Evolutionary conservation across 352 stramenopile species (phyloP), one percentile per base, ranked within the genome.

Genomic region (Phytophthora citricola): DNA sequence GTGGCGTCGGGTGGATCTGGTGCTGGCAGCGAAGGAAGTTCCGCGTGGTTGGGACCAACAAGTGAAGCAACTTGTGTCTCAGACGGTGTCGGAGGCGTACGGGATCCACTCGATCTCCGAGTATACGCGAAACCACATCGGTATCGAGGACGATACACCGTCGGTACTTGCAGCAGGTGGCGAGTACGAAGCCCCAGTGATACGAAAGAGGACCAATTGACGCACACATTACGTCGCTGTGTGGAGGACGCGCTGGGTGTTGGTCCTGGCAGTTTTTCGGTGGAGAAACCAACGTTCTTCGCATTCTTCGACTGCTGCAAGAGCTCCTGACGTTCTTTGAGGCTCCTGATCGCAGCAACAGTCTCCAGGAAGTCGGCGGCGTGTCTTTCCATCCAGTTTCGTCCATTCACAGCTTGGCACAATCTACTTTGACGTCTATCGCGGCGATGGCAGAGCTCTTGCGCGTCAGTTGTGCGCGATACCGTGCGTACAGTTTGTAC

Each of bases 301-400:
- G 69, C n/a, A 47, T 78, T 58, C 32, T 78, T 24, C 55, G 66
- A 12, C 39, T 78, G 15, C 57, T 78, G 3, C 65, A 75, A 75
- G 56, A 69, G 8, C 43, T 78, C 4, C 1, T 62, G 17, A 34
- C 15, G 5, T 69, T 52, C 22, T 78, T 75, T 49, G 41, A 63
- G 3, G 26, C n/a, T 1, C 46, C 60, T 6, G 48, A 59, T 41
- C 65, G 59, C 39, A 24, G 34, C 6, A 39, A 47, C 6, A 26
- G 15, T 47, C 27, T 73, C 3, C 27, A 51, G 8, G 44, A 58
- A 45, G 29, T 67, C 3, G 38, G 45, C 36, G 49, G 44, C 2
- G 44, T 46, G 5, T 14, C 57, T 5, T 22, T 38, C 17, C 57
- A 26, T 34, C 34, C 39, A 2, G 29, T 44, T 38, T 55, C 56